Evolutionary conservation across 2,329 filamentous ascomycete genomes (phyloP), one percentile per base, ranked within the genome.

Genomic region (Alternaria alternata): DNA sequence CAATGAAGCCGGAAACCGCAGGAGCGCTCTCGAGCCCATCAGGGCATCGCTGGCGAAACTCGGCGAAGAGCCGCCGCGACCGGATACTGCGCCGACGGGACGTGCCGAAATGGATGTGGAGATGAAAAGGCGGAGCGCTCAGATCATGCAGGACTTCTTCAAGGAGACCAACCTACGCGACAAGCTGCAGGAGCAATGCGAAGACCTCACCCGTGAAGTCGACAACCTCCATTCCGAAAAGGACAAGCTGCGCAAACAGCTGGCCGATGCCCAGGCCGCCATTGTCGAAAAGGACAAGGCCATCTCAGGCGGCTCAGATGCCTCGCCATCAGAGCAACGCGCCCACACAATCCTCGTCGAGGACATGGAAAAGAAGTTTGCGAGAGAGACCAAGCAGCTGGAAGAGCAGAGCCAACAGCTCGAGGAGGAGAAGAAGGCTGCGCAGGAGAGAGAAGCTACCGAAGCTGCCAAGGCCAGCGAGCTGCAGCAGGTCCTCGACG

Each of bases 61-160:
- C 48, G 70, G 69, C 32, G 72, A 73, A 47, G 71, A 73, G 43
- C 43, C 61, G 30, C 61, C 54, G 48, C 69, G 75, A 16, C 75
- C 75, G 34, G 75, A 74, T 51, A 77, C 75, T 12, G 74, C 75
- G 8, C 76, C 76, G 34, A 72, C 64, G 43, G 72, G 71, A 36
- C 60, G 72, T 20, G 70, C 66, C 14, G 75, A 76, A 47, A 61
- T 67, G 53, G 73, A 78, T 24, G 52, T 70, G 14, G 76, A 78
- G 49, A 72, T 65, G 46, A 74, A 72, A 59, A 58, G 74, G 20
- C 70, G 70, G 49, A 77, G 72, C 62, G 70, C 70, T 7, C 70
- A 76, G 61, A 73, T 78, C 43, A 78, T 78, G 76, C 75, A 77
- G 26, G 75, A 78, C 62, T 78, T 78, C 62, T 75, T 78, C 69